phyloP scores from a whole-genome alignment of 2,329 filamentous ascomycete genomes.

The Talaromyces atroroseus region DNA sequence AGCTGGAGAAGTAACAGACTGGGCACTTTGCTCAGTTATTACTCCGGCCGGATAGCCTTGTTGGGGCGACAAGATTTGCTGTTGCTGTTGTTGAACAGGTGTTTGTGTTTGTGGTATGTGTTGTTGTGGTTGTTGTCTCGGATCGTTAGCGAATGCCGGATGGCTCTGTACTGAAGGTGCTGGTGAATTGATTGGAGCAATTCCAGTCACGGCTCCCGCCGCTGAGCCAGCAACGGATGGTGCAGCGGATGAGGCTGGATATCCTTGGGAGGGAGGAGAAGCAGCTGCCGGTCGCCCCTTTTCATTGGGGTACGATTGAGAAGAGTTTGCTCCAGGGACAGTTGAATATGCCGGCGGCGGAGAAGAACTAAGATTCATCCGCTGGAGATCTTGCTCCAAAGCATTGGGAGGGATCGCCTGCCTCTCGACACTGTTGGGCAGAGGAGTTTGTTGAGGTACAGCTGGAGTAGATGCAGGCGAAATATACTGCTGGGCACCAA shows the following conservation, averaged over 20 bases:
- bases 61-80: constrained; percentile 27
- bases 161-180: constrained; percentile 53
- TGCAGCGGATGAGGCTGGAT: constrained; percentile 24
- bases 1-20: constrained; percentile 28
- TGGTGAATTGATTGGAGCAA: constrained; percentile 7
- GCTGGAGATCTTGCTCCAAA: constrained; percentile 80
- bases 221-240: constrained; percentile 18
- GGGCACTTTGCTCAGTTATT: constrained; percentile 23
- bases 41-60: constrained; percentile 27
- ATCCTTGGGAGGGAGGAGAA: constrained; percentile 19
- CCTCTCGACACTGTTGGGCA: not conserved
- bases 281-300: constrained; percentile 55
- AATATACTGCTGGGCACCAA: constrained; percentile 44
- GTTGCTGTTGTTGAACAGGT: constrained; percentile 36
- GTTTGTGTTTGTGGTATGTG: not conserved
- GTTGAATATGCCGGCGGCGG: constrained; percentile 95
- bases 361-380: constrained; percentile 72
- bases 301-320: constrained; percentile 66
- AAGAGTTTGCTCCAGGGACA: constrained; percentile 49
- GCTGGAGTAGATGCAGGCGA: constrained; percentile 20
- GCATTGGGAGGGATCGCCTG: constrained; percentile 56
- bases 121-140: constrained; percentile 42
- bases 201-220: constrained; percentile 16
- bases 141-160: constrained; percentile 87
- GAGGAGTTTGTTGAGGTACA: constrained; percentile 18